Conservation (phyloP, 2,329 filamentous ascomycete genomes). For the Aspergillus terreus region DNA sequence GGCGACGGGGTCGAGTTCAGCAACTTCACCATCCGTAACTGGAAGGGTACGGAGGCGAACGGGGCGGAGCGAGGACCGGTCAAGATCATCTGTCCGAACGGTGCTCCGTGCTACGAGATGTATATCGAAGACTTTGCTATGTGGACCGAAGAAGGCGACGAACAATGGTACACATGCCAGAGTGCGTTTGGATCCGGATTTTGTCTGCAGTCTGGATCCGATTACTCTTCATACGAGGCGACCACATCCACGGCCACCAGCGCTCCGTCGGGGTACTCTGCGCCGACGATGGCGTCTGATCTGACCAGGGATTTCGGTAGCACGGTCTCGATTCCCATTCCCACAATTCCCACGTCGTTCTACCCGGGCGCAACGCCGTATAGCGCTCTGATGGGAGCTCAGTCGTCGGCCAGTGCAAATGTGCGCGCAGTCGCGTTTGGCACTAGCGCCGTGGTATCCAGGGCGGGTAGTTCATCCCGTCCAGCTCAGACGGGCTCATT, state of each 20-base stretch:
- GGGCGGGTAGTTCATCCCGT: neutral
- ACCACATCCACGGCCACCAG: conserved; percentile 18
- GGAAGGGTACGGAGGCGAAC: conserved; percentile 51
- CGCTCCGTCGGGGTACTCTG: conserved; percentile 19
- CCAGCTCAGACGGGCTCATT: neutral
- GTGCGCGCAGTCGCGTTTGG: neutral
- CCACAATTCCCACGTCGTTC: conserved; percentile 14
- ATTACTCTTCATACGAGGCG: conserved; percentile 14
- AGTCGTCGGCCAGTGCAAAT: neutral
- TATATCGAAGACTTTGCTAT: conserved; percentile 51
- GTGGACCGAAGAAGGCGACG: conserved; percentile 27
- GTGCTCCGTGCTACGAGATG: conserved; percentile 52
- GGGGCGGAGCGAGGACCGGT: conserved; percentile 52
- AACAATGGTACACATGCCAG: conserved; percentile 42
- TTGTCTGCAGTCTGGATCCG: conserved; percentile 39
- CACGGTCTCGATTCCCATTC: neutral
- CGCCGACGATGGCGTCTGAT: neutral
- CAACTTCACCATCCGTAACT: conserved; percentile 53
- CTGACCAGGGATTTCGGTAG: neutral
- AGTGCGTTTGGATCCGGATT: conserved; percentile 49
- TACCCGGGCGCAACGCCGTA: conserved; percentile 29
- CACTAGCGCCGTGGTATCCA: neutral
- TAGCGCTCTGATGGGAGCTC: conserved; percentile 16
- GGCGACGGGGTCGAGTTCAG: conserved; percentile 52
- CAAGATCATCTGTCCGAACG: conserved; percentile 50